These are phyloP conservation scores for Yarrowia sp. DNA, from an alignment of 805 yeast species.

Conservation along the genomic window DNA sequence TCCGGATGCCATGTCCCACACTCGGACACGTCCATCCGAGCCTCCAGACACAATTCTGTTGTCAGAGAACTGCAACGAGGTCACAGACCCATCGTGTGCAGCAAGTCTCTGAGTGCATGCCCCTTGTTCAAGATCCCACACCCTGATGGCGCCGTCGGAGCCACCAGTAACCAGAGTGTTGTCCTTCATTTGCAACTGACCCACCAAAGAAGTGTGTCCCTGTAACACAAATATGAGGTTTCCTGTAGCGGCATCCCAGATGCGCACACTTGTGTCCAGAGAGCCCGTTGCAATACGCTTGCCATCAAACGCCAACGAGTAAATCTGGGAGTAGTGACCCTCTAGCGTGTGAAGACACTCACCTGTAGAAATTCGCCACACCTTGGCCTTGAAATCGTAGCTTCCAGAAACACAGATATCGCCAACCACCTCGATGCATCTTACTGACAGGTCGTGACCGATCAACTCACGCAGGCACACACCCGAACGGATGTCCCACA, in stretches of 20 bases:
- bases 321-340: conserved; percentile 86
- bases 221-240: conserved; percentile 66
- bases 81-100: conserved; percentile 45
- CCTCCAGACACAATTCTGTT: conserved; percentile 44
- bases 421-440: conserved; percentile 62
- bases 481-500: conserved; percentile 96
- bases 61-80: conserved; percentile 42
- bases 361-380: conserved; percentile 91
- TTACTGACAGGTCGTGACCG: conserved; percentile 70
- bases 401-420: conserved; percentile 85
- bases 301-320: conserved; percentile 93
- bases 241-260: conserved; percentile 93
- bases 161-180: conserved; percentile 80
- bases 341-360: conserved; percentile 82
- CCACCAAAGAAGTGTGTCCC: conserved; percentile 93
- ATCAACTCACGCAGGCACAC: conserved; percentile 66
- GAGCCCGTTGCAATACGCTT: conserved; percentile 90
- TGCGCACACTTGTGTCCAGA: conserved; percentile 87
- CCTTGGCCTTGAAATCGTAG: conserved; percentile 82
- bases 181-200: conserved; percentile 71
- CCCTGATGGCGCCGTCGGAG: conserved; percentile 73
- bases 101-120: conserved; percentile 64
- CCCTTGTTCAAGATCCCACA: conserved; percentile 79
- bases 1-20: conserved; percentile 43
- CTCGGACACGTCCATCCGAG: conserved; percentile 43